Conservation (phyloP, 805 yeast species). For the Debaryomyces hansenii region DNA sequence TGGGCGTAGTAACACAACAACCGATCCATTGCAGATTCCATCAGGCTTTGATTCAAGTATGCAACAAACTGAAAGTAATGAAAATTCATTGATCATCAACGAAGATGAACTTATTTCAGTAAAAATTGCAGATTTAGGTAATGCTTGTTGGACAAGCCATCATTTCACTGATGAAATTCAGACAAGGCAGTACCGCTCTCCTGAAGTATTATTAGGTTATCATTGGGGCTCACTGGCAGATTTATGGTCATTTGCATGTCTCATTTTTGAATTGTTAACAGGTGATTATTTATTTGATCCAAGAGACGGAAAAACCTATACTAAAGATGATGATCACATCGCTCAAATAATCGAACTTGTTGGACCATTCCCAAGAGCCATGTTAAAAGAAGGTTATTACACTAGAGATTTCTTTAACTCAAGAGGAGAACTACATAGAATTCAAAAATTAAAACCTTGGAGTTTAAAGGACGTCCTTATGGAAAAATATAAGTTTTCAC, state of each 20-base stretch:
- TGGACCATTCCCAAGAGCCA: constrained; percentile 63
- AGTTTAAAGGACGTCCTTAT: constrained; percentile 73
- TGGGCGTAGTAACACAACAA: constrained; percentile 9
- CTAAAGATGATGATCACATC: constrained; percentile 92
- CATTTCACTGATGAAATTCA: constrained; percentile 71
- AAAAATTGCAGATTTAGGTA: constrained; percentile 70
- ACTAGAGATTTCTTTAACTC: constrained; percentile 63
- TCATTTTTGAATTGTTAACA: constrained; percentile 85
- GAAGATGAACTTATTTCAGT: constrained; percentile 60
- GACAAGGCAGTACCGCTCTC: constrained; percentile 66
- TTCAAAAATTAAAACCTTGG: constrained; percentile 86
- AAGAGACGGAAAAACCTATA: constrained; percentile 67
- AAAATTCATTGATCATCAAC: constrained; percentile 22
- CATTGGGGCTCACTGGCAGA: constrained; percentile 96
- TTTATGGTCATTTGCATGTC: constrained; percentile 94
- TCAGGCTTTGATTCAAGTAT: constrained; percentile 4
- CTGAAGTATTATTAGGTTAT: constrained; percentile 67
- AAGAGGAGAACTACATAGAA: constrained; percentile 72
- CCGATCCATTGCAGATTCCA: constrained; percentile 20
- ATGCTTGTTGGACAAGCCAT: constrained; percentile 62
- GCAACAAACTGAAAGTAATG: constrained; percentile 7
- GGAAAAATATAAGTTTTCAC: constrained; percentile 80
- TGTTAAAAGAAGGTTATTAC: constrained; percentile 61
- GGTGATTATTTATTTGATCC: constrained; percentile 97
- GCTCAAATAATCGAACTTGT: constrained; percentile 90